These are phyloP conservation scores for Blastosporella zonata DNA, from an alignment of 1,284 basidiomycete species.

Conservation along the genomic window DNA sequence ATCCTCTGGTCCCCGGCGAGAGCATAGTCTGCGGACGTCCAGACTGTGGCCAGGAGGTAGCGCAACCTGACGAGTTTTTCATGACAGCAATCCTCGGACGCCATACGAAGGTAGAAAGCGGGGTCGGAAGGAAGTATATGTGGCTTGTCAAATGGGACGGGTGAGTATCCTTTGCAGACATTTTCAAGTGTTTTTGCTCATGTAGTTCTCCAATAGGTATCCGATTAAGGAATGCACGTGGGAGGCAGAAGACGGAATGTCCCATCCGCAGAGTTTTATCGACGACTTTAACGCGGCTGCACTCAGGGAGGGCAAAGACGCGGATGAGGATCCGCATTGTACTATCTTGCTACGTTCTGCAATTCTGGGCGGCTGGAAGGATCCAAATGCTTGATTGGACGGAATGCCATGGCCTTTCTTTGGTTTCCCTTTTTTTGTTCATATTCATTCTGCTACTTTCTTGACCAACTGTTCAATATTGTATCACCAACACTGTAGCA, in stretches of 20 bases:
- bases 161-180: constrained; percentile 21
- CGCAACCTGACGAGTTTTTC: constrained; percentile 24
- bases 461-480: neutral
- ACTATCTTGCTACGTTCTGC: constrained; percentile 32
- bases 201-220: constrained; percentile 29
- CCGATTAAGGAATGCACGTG: constrained; percentile 33
- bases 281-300: constrained; percentile 28
- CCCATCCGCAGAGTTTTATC: constrained; percentile 25
- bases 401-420: neutral
- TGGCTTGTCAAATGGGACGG: constrained; percentile 40
- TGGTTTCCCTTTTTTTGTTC: neutral
- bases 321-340: constrained; percentile 21
- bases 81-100: constrained; percentile 32
- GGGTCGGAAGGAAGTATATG: constrained; percentile 17
- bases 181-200: constrained; percentile 4
- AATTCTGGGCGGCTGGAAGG: constrained; percentile 29
- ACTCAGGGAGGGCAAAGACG: constrained; percentile 25
- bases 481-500: neutral
- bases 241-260: constrained; percentile 33
- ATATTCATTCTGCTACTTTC: neutral
- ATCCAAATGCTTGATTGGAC: constrained; percentile 11
- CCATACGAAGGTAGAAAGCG: constrained; percentile 22
- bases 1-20: constrained; percentile 11
- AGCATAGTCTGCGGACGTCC: constrained; percentile 24
- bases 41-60: constrained; percentile 21